Percentiles rank a stretch among this genome's conserved stretches.
Evolutionary conservation across 192 early-diverging fungal species (phyloP).

Genomic region (Thamnidium elegans): DNA sequence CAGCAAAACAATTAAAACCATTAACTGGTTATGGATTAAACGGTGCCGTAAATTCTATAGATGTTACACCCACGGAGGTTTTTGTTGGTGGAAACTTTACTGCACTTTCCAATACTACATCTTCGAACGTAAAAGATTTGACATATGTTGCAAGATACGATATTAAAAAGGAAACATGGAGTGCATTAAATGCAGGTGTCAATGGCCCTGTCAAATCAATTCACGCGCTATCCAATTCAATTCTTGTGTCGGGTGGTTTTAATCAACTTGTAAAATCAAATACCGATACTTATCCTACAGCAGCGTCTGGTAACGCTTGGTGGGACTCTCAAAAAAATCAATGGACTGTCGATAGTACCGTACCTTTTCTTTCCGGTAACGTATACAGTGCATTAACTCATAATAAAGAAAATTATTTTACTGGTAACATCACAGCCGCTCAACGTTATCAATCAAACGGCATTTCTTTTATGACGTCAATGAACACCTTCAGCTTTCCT

Average conservation of each 20-base stretch:
- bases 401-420: slow-evolving; percentile 2
- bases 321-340: background rate
- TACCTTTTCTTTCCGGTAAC: slow-evolving; percentile 17
- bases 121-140: background rate
- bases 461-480: slow-evolving; percentile 11
- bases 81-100: slow-evolving; percentile 32
- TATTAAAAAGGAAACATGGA: background rate
- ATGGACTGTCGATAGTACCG: background rate
- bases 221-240: background rate
- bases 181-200: slow-evolving; percentile 11
- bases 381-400: slow-evolving; percentile 7
- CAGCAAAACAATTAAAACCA: background rate
- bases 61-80: slow-evolving; percentile 19
- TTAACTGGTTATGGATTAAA: slow-evolving; percentile 12
- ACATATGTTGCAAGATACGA: slow-evolving; percentile 19
- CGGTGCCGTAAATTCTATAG: slow-evolving; percentile 17
- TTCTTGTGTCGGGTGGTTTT: slow-evolving; percentile 21
- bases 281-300: background rate
- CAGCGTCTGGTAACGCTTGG: slow-evolving; percentile 19
- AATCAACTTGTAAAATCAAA: background rate
- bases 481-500: background rate
- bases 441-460: slow-evolving; percentile 19
- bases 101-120: background rate
- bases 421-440: slow-evolving; percentile 21
- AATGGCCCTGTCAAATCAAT: slow-evolving; percentile 28